Evolutionary conservation across 352 stramenopile species (phyloP), one percentile per base, ranked within the genome.

Genomic region (Thraustotheca clavata): DNA sequence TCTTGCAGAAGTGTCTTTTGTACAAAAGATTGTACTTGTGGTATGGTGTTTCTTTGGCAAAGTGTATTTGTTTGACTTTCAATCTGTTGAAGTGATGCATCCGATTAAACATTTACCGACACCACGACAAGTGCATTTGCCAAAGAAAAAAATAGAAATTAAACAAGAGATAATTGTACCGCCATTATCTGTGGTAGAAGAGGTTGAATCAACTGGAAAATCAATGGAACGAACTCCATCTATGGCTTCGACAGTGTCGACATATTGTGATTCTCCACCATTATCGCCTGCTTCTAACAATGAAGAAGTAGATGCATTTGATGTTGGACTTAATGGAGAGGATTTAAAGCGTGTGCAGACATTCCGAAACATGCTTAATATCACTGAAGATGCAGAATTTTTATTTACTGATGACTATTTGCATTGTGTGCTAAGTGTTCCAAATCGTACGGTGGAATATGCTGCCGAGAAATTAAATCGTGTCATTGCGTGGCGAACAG

Each of bases 391-490:
- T 7, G 57, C 27, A n/a, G 20, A 35, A 16, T 36, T 65, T 9
- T 29, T 39, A 18, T 84, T 81, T 66, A 72, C 71, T 24, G 73
- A 86, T 41, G 76, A 80, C n/a, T 88, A 88, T 35, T 67, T 88
- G 2, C 72, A 73, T 49, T 85, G 75, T 50, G 79, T 88, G 6
- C 57, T 88, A 33, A 71, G 40, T 4, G 79, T 86, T 11, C 79
- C 80, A 55, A 78, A 79, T 40, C 79, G 79, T 24, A 59, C 76
- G 34, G 78, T 85, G 46, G 63, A 69, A 9, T 84, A 88, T 47
- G 79, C 79, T 0, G 79, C 83, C 32, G 77, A 74, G 6, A 88
- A 88, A 49, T 80, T 88, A 57, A 70, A 68, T 33, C 72, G 72
- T 48, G 75, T 79, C 22, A 50, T 88, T 26, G 66, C 75, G 26